These are phyloP conservation scores for Phallus indusiatus DNA, from an alignment of 768 basidiomycete genomes.

Conservation along the genomic window DNA sequence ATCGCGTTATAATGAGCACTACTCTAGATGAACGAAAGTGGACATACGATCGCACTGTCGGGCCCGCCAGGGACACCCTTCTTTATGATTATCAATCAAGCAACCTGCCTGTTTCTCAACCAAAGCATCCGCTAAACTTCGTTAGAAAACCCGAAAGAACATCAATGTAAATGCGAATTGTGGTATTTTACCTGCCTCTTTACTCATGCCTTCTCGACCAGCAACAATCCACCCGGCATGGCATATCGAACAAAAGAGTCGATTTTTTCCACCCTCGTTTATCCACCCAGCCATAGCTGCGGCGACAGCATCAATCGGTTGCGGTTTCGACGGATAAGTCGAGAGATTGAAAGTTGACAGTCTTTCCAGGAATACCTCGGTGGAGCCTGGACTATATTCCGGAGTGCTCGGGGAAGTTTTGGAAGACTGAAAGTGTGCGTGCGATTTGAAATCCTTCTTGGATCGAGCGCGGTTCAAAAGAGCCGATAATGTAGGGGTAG, in stretches of 20 bases:
- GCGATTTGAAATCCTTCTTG: conserved; percentile 11
- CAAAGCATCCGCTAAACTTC: conserved; percentile 46
- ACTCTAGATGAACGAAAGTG: background rate
- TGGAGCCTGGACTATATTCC: conserved; percentile 70
- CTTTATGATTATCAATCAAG: conserved; percentile 64
- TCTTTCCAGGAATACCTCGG: conserved; percentile 60
- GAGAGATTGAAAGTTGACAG: conserved; percentile 70
- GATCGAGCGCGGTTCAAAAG: conserved; percentile 52
- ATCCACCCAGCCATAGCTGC: conserved; percentile 78
- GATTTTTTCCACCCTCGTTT: conserved; percentile 68
- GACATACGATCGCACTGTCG: conserved; percentile 70
- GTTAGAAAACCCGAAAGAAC: conserved; percentile 13
- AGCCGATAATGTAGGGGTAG: conserved; percentile 36
- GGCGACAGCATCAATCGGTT: conserved; percentile 65
- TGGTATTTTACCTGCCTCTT: conserved; percentile 42
- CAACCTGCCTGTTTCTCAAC: conserved; percentile 63
- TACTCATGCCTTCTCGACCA: conserved; percentile 58
- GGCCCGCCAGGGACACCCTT: conserved; percentile 76
- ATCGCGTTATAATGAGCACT: background rate
- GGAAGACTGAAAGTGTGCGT: conserved; percentile 15
- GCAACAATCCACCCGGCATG: conserved; percentile 65
- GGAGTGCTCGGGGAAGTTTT: conserved; percentile 1
- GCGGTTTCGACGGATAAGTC: conserved; percentile 73
- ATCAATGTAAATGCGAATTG: conserved; percentile 12
- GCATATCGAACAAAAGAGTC: conserved; percentile 66